Evolutionary conservation across 1,139 yeast species (phyloP).

Genomic region (Zygoascus sp.): DNA sequence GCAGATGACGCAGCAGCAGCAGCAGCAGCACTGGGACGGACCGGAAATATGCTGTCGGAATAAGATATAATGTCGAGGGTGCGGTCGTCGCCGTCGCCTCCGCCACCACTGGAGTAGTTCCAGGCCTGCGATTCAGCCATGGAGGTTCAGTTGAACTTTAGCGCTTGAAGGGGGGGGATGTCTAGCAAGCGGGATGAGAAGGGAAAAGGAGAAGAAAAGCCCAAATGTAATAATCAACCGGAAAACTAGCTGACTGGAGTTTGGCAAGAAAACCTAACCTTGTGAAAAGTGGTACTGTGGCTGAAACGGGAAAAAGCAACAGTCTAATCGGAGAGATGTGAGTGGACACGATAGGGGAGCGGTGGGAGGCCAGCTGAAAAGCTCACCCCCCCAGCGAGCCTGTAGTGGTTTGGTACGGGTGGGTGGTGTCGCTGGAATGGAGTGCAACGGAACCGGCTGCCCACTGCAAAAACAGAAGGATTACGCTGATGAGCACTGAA

Average conservation of each 20-base stretch:
- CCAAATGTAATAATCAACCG: neutral
- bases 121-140: slow-evolving; percentile 3
- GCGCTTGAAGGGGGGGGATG: neutral
- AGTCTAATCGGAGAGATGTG: slow-evolving; percentile 9
- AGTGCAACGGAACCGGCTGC: too few species aligned
- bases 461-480: too few species aligned
- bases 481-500: too few species aligned
- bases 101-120: slow-evolving; percentile 1
- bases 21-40: slow-evolving; percentile 20
- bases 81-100: slow-evolving; percentile 1
- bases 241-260: neutral
- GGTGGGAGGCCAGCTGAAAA: neutral
- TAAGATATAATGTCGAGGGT: slow-evolving; percentile 16
- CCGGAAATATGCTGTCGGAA: slow-evolving; percentile 20
- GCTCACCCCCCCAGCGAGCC: too few species aligned
- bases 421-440: too few species aligned
- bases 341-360: slow-evolving; percentile 5
- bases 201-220: neutral
- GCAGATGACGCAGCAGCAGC: too few species aligned
- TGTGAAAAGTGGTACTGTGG: slow-evolving; percentile 6
- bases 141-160: neutral
- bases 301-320: slow-evolving; percentile 5
- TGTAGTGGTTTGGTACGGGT: too few species aligned
- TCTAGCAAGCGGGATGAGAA: neutral
- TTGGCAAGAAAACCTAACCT: neutral